Conservation (phyloP, 768 basidiomycete species). For the Rossbeevera mucosa region DNA sequence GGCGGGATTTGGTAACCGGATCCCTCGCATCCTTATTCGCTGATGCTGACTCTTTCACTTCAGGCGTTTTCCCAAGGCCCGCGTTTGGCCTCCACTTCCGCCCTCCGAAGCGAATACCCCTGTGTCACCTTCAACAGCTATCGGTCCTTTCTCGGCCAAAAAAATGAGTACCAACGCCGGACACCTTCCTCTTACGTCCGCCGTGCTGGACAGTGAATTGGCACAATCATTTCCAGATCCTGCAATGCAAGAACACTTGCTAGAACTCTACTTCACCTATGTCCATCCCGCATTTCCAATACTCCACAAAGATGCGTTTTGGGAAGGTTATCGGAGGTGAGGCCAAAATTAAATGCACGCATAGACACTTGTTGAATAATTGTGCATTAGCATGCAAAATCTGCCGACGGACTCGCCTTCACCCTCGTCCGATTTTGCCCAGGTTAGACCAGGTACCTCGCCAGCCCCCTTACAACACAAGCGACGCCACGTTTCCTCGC, state of each 20-base stretch:
- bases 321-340: conserved; percentile 50
- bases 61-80: conserved; percentile 80
- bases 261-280: conserved; percentile 75
- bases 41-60: conserved; percentile 4
- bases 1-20: conserved; percentile 69
- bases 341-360: not conserved
- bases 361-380: not conserved
- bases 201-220: conserved; percentile 34
- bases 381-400: conserved; percentile 21
- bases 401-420: conserved; percentile 31
- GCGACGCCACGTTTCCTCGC: conserved; percentile 48
- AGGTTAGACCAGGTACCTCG: conserved; percentile 15
- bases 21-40: not conserved
- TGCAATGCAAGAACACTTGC: conserved; percentile 59
- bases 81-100: conserved; percentile 78
- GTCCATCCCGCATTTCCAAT: conserved; percentile 80
- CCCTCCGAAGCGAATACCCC: conserved; percentile 24
- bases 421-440: conserved; percentile 20
- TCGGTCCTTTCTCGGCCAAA: conserved; percentile 1
- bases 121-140: conserved; percentile 7
- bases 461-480: conserved; percentile 39
- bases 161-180: conserved; percentile 7
- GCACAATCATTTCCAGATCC: conserved; percentile 49
- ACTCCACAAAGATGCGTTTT: conserved; percentile 65
- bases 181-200: conserved; percentile 19